These are phyloP conservation scores for Neurospora sp. DNA, from an alignment of 495 filamentous ascomycete species.

Conservation along the genomic window DNA sequence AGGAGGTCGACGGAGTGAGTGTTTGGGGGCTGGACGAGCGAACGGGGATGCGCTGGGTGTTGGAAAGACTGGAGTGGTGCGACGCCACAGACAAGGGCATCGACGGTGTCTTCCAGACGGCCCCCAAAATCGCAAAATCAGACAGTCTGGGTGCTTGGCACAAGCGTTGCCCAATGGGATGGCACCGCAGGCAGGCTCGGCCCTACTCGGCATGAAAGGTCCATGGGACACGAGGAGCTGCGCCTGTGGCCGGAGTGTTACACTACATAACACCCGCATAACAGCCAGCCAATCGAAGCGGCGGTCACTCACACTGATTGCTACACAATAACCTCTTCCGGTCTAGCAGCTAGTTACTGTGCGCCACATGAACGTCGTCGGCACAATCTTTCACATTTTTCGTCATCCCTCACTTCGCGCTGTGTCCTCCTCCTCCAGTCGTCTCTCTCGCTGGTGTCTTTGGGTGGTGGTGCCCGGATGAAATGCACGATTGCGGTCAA, in stretches of 20 bases:
- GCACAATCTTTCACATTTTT: not conserved
- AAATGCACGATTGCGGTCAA: not conserved
- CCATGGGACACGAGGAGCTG: not conserved
- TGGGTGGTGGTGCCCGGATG: not conserved
- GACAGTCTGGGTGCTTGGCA: not conserved
- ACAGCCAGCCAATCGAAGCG: not conserved
- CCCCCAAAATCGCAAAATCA: not conserved
- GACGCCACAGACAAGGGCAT: slow-evolving; percentile 1
- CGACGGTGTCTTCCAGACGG: not conserved
- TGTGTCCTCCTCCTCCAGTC: not conserved
- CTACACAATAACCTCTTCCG: not conserved
- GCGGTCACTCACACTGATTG: not conserved
- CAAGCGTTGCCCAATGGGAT: not conserved
- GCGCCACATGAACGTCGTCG: too few relatives aligned
- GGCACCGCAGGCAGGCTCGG: not conserved
- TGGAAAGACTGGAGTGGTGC: slow-evolving; percentile 2
- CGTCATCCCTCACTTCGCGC: not conserved
- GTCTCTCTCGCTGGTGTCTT: not conserved
- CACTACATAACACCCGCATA: not conserved
- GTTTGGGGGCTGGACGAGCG: slow-evolving; percentile 3
- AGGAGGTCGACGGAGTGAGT: not conserved
- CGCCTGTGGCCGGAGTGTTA: not conserved
- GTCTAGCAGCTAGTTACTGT: not conserved
- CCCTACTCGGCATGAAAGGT: not conserved
- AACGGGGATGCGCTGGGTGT: slow-evolving; percentile 11